Base-by-base conservation (phyloP, 2,329 filamentous ascomycete species). In the Penicillium rolfsii region DNA sequence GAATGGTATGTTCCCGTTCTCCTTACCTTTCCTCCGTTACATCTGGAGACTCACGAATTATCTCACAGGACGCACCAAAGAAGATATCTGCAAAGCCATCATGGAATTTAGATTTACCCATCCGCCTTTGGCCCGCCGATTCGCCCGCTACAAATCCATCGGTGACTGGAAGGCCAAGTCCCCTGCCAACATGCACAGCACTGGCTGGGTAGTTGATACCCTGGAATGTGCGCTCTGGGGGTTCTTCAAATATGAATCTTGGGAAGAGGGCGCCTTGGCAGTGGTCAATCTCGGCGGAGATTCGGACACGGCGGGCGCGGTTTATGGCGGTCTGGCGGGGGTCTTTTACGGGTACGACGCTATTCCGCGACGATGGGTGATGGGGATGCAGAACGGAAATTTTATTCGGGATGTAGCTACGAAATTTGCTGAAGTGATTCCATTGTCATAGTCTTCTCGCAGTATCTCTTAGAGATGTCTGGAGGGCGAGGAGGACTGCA, bases 241-340 rank as follows among this genome's bases (percentile, higher is more conserved):
- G 1, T 78, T 81, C 57, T 81, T 79, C 66, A 74, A 67, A 45
- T 76, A 73, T 28, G 67, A 72, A 7, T 69, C 61, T 5, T 80
- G 77, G 64, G 68, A 71, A 33, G 70, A 76, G 6, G 78, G 79
- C 0, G 77, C 74, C 3, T 58, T 79, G 36, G 73, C 70, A 46
- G 76, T 75, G 1, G 78, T 80, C 0, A 81, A 81, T 70, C 59
- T 79, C 26, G 78, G 78, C 1, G 72, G 77, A 55, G 79, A 81
- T 69, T 74, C 79, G 11, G 80, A 82, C 67, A 80, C 78, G 1
- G 77, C 78, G 11, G 79, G 75, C 16, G 79, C 79, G 1, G 74
- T 81, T 38, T 80, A 79, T 68, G 80, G 79, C 3, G 78, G 77
- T 4, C 57, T 81, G 22, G 78, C 78, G 3, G 78, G 78, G 0